These are phyloP conservation scores for Chalaropsis thielavioides DNA, from an alignment of 2,329 filamentous ascomycete genomes.

Conservation along the genomic window DNA sequence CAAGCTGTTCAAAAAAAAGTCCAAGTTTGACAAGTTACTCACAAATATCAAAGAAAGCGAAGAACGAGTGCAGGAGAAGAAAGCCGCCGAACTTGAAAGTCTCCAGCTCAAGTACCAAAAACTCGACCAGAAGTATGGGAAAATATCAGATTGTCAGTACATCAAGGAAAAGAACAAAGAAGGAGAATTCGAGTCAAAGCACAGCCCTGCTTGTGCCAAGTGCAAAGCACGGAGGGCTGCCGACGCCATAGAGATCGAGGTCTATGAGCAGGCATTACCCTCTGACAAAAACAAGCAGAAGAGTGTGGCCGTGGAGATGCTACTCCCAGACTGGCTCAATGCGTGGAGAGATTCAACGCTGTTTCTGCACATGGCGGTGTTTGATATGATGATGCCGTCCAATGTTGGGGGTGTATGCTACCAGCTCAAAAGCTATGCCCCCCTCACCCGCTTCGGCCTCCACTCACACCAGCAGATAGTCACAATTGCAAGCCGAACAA, in stretches of 20 bases:
- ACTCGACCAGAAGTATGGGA: too few relatives aligned
- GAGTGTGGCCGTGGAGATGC: conserved; percentile 39
- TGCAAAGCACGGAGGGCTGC: conserved; percentile 22
- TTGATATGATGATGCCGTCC: conserved; percentile 35
- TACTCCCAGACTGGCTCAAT: conserved; percentile 24
- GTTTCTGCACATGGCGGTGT: conserved; percentile 18
- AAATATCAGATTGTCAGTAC: too few relatives aligned
- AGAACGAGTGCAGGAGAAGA: not conserved
- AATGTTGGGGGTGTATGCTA: conserved; percentile 30
- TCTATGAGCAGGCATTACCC: conserved; percentile 45
- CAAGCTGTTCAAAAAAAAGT: not conserved
- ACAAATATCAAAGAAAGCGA: not conserved
- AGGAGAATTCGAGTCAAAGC: not conserved
- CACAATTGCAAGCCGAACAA: conserved; percentile 25
- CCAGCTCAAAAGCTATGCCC: not conserved
- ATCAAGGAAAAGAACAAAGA: too few relatives aligned
- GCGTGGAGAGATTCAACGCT: conserved; percentile 2
- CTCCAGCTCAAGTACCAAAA: too few relatives aligned
- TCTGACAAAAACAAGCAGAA: conserved; percentile 23
- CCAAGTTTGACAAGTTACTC: not conserved
- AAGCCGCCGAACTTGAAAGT: not conserved
- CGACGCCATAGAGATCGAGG: conserved; percentile 28
- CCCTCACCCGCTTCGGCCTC: not conserved
- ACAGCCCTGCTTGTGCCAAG: not conserved
- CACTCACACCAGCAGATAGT: not conserved